Evolutionary conservation across 495 filamentous ascomycete species (phyloP).

Genomic region (Ascodesmis nigricans): DNA sequence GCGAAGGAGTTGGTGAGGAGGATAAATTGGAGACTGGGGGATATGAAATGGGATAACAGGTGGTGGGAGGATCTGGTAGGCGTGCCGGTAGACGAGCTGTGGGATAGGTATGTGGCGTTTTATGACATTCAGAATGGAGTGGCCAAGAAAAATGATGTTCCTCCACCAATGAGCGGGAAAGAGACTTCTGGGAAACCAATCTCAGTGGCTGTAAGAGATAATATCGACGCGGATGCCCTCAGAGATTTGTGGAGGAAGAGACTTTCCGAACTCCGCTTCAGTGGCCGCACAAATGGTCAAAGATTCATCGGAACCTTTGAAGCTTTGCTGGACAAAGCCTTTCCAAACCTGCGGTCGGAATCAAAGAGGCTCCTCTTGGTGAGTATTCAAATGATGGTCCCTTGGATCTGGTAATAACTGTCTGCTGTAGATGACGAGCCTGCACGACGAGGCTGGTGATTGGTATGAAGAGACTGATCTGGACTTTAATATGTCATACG

Average conservation of each 20-base stretch:
- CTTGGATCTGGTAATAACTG: no score
- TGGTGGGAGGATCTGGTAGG: conserved; percentile 48
- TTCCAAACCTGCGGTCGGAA: conserved; percentile 3
- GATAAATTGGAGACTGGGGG: conserved; percentile 49
- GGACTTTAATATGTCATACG: conserved; percentile 4
- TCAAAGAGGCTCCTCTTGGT: conserved; percentile 6
- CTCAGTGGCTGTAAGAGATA: not conserved
- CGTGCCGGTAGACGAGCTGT: conserved; percentile 45
- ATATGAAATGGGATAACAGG: conserved; percentile 33
- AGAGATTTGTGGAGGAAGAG: not conserved
- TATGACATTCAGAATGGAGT: conserved; percentile 3
- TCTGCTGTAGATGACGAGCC: not conserved
- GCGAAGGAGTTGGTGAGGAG: conserved; percentile 48
- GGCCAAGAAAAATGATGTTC: not conserved
- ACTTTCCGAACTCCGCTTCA: conserved; percentile 2
- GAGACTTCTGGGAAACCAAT: conserved; percentile 4
- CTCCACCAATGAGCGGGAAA: not conserved
- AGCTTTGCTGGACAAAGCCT: conserved; percentile 5
- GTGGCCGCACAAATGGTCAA: conserved; percentile 1
- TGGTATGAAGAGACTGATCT: conserved; percentile 8
- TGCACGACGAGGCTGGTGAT: not conserved
- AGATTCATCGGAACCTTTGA: conserved; percentile 8
- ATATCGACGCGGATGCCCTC: not conserved
- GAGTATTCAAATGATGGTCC: no score
- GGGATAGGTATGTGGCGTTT: conserved; percentile 40